Conservation (phyloP, 805 yeast genomes). For the Candida pseudoglaebosa region DNA sequence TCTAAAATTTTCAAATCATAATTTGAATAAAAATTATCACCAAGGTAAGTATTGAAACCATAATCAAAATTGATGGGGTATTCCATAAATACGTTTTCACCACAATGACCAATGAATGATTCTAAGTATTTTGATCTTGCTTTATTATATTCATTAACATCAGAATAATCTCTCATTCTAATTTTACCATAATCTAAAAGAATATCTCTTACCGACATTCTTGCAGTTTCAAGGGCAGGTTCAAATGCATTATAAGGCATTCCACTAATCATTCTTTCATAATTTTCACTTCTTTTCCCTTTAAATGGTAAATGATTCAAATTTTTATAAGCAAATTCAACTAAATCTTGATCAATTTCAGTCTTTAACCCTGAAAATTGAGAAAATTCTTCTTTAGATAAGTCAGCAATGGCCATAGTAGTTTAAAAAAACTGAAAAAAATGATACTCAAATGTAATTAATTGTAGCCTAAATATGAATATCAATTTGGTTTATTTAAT, state of each 20-base stretch:
- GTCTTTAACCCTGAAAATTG: constrained; percentile 7
- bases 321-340: constrained; percentile 11
- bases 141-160: constrained; percentile 6
- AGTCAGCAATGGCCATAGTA: constrained; percentile 2
- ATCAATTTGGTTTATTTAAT: too few relatives aligned
- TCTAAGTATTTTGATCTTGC: constrained; percentile 8
- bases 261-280: constrained; percentile 16
- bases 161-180: constrained; percentile 8
- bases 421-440: neutral
- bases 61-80: constrained; percentile 12
- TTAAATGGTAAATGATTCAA: constrained; percentile 11
- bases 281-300: constrained; percentile 10
- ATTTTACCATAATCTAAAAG: constrained; percentile 11
- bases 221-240: constrained; percentile 7
- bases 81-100: constrained; percentile 11
- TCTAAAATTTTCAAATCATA: constrained; percentile 12
- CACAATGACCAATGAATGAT: constrained; percentile 12
- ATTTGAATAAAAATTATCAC: constrained; percentile 11
- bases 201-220: constrained; percentile 10
- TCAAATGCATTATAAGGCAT: constrained; percentile 11
- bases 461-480: too few relatives aligned
- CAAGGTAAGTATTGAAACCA: constrained; percentile 12
- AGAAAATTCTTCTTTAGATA: constrained; percentile 12
- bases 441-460: too few relatives aligned
- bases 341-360: constrained; percentile 10